These are phyloP conservation scores for Arthrobotrys megalospora DNA, from an alignment of 2,329 filamentous ascomycete species.

Conservation along the genomic window DNA sequence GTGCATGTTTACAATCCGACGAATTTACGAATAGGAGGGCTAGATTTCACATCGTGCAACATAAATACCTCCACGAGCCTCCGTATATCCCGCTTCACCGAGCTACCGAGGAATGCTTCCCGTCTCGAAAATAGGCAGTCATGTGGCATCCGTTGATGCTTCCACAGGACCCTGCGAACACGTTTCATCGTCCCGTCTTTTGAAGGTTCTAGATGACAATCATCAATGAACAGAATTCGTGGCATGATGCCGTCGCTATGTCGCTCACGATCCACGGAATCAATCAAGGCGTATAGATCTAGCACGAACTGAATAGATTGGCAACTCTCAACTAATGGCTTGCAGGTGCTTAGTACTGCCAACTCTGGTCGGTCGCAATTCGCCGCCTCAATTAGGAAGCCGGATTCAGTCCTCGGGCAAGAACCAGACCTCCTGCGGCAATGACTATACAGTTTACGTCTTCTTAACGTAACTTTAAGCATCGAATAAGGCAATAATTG, in stretches of 20 bases:
- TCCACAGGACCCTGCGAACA: slow-evolving; percentile 4
- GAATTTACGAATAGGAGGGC: slow-evolving; percentile 48
- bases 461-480: slow-evolving; percentile 12
- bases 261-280: background rate
- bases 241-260: background rate
- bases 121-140: slow-evolving; percentile 20
- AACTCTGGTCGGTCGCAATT: background rate
- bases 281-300: slow-evolving; percentile 1
- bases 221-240: slow-evolving; percentile 3
- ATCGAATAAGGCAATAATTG: background rate
- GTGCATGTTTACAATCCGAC: background rate
- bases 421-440: background rate
- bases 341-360: background rate
- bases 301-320: background rate
- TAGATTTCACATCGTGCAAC: slow-evolving; percentile 56
- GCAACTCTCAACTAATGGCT: background rate
- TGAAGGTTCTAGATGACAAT: background rate
- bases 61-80: slow-evolving; percentile 23
- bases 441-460: slow-evolving; percentile 20
- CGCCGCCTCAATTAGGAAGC: slow-evolving; percentile 12
- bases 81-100: slow-evolving; percentile 23
- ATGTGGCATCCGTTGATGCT: background rate
- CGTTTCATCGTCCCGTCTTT: slow-evolving; percentile 25
- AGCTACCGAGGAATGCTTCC: slow-evolving; percentile 22
- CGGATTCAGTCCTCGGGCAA: background rate